phyloP scores from a whole-genome alignment of 2,329 filamentous ascomycete species.

The Ophiostoma pallidulum region DNA sequence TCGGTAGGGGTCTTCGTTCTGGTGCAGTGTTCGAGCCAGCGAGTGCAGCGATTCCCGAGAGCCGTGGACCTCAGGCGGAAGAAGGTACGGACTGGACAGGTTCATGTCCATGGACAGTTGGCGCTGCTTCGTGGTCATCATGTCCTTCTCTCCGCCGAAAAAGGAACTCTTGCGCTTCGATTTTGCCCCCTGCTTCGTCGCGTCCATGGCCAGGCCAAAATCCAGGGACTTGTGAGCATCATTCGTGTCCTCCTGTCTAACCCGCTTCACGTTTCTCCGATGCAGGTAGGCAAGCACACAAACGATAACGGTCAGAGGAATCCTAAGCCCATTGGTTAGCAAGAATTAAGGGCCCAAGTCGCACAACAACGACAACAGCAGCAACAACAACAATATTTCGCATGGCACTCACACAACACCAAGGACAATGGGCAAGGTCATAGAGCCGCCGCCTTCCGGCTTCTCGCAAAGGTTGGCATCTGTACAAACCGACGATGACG shows the following conservation, averaged over 20 bases:
- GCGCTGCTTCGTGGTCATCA: conserved; percentile 34
- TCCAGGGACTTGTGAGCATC: conserved; percentile 89
- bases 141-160: conserved; percentile 47
- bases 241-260: conserved; percentile 66
- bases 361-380: too few relatives aligned
- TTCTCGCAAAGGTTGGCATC: conserved; percentile 47
- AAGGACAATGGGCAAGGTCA: conserved; percentile 57
- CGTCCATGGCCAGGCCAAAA: conserved; percentile 64
- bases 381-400: background rate
- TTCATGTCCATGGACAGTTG: conserved; percentile 66
- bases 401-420: conserved; percentile 52
- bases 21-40: conserved; percentile 63
- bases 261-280: conserved; percentile 62
- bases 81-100: conserved; percentile 77
- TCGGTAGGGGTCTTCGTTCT: conserved; percentile 78
- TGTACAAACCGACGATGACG: conserved; percentile 17
- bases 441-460: conserved; percentile 42
- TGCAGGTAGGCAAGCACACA: conserved; percentile 68
- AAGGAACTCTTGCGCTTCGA: conserved; percentile 36
- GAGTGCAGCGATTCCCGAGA: conserved; percentile 84
- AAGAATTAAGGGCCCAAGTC: conserved; percentile 4
- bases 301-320: conserved; percentile 62
- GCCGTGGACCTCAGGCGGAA: conserved; percentile 70
- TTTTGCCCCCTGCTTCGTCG: conserved; percentile 23
- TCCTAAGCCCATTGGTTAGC: conserved; percentile 38